Conservation (phyloP, 805 yeast genomes). For the Zygotorulaspora florentina region DNA sequence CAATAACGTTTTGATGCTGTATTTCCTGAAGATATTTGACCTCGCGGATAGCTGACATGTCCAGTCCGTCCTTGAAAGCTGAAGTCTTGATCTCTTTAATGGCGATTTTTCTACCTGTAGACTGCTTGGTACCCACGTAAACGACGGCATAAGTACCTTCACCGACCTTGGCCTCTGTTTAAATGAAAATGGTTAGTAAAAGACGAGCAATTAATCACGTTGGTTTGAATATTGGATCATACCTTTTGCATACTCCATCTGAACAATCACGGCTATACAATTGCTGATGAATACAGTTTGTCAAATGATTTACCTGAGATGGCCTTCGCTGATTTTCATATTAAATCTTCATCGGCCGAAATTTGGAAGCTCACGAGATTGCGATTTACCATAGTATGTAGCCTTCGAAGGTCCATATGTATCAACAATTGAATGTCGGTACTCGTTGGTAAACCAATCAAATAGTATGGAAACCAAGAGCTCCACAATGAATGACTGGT, state of each 20-base stretch:
- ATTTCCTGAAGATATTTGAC: conserved; percentile 84
- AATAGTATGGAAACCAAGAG: no score
- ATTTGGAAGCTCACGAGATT: no score
- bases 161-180: conserved; percentile 78
- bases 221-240: conserved; percentile 4
- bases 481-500: no score
- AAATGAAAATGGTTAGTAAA: conserved; percentile 10
- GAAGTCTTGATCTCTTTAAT: conserved; percentile 94
- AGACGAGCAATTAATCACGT: no score
- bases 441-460: no score
- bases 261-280: not conserved
- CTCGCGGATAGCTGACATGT: conserved; percentile 95
- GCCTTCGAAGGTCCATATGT: no score
- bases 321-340: no score
- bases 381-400: no score
- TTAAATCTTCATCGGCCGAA: no score
- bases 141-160: conserved; percentile 99
- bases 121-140: conserved; percentile 63
- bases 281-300: no score
- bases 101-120: conserved; percentile 60
- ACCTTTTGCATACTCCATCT: conserved; percentile 25
- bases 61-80: conserved; percentile 91
- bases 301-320: no score
- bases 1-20: conserved; percentile 75
- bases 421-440: no score